Percentiles rank a stretch among this genome's conserved stretches.
These are phyloP conservation scores for Sisymbrium altissimum DNA, from an alignment of 345 rosid genomes.

Conservation along the genomic window DNA sequence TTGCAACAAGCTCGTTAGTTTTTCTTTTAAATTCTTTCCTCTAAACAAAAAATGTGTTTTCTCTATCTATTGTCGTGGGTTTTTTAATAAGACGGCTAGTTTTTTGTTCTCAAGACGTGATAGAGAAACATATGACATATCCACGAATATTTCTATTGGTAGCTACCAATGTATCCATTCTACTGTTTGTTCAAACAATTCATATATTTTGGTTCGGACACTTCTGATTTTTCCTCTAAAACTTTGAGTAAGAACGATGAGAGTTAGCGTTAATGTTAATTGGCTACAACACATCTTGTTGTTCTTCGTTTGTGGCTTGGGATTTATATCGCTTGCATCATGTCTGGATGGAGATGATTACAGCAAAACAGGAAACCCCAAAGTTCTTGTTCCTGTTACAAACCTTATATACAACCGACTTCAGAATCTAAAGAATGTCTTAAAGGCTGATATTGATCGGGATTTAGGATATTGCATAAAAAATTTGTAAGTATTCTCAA, in stretches of 20 bases:
- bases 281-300: slow-evolving; percentile 33
- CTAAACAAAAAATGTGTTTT: background rate
- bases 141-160: background rate
- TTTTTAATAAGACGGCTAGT: slow-evolving; percentile 1
- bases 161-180: slow-evolving; percentile 23
- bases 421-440: slow-evolving; percentile 45
- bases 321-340: slow-evolving; percentile 28
- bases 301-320: slow-evolving; percentile 33
- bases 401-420: slow-evolving; percentile 49
- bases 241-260: slow-evolving; percentile 25
- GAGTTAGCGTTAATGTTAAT: slow-evolving; percentile 28
- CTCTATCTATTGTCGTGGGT: background rate
- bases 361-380: slow-evolving; percentile 51
- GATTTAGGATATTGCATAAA: slow-evolving; percentile 64
- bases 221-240: slow-evolving; percentile 17
- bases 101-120: slow-evolving; percentile 18
- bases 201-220: background rate
- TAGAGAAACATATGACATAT: slow-evolving; percentile 1
- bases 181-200: slow-evolving; percentile 28
- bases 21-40: background rate
- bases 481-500: slow-evolving; percentile 51
- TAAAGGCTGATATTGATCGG: slow-evolving; percentile 42
- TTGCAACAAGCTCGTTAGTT: slow-evolving; percentile 2
- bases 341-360: slow-evolving; percentile 59
- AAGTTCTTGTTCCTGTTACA: slow-evolving; percentile 46